Evolutionary conservation across 2,329 filamentous ascomycete species (phyloP), one percentile per base, ranked within the genome.

Genomic region (Microdochium trichocladiopsis): DNA sequence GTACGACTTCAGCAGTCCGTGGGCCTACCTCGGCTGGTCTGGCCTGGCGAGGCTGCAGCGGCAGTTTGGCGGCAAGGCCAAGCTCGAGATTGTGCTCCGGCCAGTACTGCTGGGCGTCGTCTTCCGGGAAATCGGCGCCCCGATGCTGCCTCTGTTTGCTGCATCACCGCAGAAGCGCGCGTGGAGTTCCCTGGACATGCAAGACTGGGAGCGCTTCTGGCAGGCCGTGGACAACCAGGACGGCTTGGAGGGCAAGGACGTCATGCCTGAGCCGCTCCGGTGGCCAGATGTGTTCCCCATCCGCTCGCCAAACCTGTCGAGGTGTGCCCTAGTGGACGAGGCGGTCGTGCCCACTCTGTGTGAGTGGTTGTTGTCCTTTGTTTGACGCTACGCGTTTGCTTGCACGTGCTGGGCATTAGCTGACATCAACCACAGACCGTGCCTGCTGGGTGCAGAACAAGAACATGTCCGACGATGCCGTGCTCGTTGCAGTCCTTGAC

Each of bases 1-100:
- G 53, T 54, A 50, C 48, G 53, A 54, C 48, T 54, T 54, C 43
- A 28, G 41, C 22, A 54, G 53, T 25, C 53, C 53, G 9, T 54
- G 53, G 53, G 50, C 53, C 4, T 54, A 54, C 28, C 48, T 54
- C n/a, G 53, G 50, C 12, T 54, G 50, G 50, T 50, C 53, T 8
- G 47, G 53, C 11, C 36, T 54, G 23, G 21, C 51, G 23, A 21
- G 25, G 11, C 37, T 54, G 16, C 22, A 23, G 53, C 24, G 41
- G 23, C 45, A 25, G 14, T 54, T 54, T 36, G 53, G 53, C 11
- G 18, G 6, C 11, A 43, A 52, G 8, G 18, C 4, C 11, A 49
- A 54, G 12, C 50, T 54, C 8, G 41, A 54, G 21, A 47, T 54
- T 16, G 53, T 50, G 12, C 43, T 48, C 8, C 47, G 48, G 21